Evolutionary conservation across 176 grass and related monocot species (phyloP).

Genomic region (Urochloa ruziziensis): DNA sequence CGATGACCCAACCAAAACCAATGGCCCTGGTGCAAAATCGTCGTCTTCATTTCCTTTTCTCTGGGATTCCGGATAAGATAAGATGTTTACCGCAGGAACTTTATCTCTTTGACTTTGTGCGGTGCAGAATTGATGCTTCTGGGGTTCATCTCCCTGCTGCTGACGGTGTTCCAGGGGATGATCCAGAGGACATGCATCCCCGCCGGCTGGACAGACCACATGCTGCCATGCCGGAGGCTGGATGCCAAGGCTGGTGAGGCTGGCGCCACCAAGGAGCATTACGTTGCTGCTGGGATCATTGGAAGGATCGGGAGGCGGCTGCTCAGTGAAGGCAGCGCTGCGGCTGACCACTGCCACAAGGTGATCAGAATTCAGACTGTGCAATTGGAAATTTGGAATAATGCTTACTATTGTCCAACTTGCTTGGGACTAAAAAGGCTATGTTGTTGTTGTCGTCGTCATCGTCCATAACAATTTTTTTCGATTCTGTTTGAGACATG

Average conservation of each 20-base stretch:
- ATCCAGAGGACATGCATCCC: constrained; percentile 80
- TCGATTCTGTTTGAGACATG: background rate
- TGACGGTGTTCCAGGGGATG: constrained; percentile 75
- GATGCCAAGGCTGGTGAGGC: background rate
- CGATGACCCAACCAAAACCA: background rate
- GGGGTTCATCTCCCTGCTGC: constrained; percentile 89
- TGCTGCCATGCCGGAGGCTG: constrained; percentile 63
- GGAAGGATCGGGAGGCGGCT: constrained; percentile 51
- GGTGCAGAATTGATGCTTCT: constrained; percentile 92
- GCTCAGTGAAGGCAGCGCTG: constrained; percentile 32
- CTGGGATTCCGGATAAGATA: background rate
- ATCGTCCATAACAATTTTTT: background rate
- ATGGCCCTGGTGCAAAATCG: background rate
- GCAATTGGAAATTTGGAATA: background rate
- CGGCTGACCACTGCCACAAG: constrained; percentile 51
- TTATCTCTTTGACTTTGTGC: background rate
- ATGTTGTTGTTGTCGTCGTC: too few species aligned
- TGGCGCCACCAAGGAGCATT: constrained; percentile 23
- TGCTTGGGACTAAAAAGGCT: too few species aligned
- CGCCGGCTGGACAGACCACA: constrained; percentile 51
- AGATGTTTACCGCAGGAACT: background rate
- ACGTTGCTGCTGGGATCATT: constrained; percentile 26
- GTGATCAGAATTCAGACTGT: constrained; percentile 23
- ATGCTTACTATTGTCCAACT: too few species aligned
- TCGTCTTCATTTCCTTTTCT: background rate